A percentile compares a stretch with the other conserved stretches of the same genome.
These are phyloP conservation scores for Septoria linicola DNA, from an alignment of 2,329 filamentous ascomycete genomes.

Conservation along the genomic window DNA sequence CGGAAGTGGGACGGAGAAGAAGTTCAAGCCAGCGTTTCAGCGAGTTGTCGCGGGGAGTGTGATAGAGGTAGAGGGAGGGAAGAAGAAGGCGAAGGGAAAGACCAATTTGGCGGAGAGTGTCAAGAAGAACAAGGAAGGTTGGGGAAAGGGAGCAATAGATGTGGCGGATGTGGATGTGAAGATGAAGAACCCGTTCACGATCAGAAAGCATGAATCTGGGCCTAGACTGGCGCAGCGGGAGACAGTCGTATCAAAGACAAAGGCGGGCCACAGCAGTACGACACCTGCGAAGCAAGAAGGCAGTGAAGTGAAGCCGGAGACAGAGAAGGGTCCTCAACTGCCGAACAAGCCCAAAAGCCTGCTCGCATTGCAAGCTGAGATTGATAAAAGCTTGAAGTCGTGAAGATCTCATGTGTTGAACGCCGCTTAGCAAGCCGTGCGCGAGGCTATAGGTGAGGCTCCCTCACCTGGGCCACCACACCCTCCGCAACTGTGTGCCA, in stretches of 20 bases:
- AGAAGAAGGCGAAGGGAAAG: neutral
- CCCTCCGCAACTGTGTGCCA: too few relatives aligned
- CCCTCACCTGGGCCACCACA: too few relatives aligned
- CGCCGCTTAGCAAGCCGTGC: too few relatives aligned
- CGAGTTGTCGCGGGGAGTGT: neutral
- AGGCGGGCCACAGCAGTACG: too few relatives aligned
- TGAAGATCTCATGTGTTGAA: too few relatives aligned
- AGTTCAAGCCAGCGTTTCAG: neutral
- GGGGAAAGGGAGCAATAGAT: neutral
- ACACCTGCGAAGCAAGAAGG: too few relatives aligned
- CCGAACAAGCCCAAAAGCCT: neutral
- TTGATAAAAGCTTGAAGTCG: neutral
- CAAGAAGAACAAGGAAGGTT: neutral
- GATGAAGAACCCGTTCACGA: constrained; percentile 2
- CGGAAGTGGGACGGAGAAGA: neutral
- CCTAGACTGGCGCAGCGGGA: neutral
- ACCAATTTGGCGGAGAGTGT: neutral
- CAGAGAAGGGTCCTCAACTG: neutral
- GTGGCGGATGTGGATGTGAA: neutral
- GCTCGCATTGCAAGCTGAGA: neutral
- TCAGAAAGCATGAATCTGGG: neutral
- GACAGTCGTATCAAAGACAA: too few relatives aligned
- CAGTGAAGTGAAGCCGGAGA: neutral
- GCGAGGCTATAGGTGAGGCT: too few relatives aligned
- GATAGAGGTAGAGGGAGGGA: neutral